Evolutionary conservation across 2,329 filamentous ascomycete species (phyloP).

Genomic region (Diaporthe amygdali): DNA sequence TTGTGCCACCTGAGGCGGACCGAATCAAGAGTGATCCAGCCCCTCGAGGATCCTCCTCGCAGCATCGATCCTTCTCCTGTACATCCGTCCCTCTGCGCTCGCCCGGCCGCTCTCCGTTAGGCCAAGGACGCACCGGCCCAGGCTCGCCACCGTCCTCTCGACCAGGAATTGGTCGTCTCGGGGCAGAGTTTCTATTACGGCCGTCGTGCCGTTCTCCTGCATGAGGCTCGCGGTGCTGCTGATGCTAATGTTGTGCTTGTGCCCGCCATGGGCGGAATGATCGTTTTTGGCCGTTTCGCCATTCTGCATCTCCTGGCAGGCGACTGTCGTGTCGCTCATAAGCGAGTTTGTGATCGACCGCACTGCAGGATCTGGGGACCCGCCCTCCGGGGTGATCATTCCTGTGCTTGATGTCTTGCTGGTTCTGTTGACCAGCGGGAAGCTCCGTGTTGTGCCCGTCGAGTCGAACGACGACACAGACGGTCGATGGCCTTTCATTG

Average conservation of each 20-base stretch:
- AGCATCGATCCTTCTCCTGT: slow-evolving; percentile 75
- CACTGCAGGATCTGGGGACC: slow-evolving; percentile 55
- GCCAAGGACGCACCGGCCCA: slow-evolving; percentile 65
- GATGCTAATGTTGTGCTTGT: slow-evolving; percentile 27
- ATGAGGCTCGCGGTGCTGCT: slow-evolving; percentile 23
- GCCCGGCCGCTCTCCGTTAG: slow-evolving; percentile 59
- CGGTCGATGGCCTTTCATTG: slow-evolving; percentile 53
- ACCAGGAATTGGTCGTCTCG: slow-evolving; percentile 66
- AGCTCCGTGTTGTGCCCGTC: slow-evolving; percentile 64
- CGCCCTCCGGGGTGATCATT: slow-evolving; percentile 50
- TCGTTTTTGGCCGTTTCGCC: slow-evolving; percentile 7
- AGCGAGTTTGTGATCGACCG: slow-evolving; percentile 53
- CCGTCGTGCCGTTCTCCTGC: slow-evolving; percentile 30
- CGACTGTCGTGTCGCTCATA: slow-evolving; percentile 52
- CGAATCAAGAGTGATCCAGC: slow-evolving; percentile 43
- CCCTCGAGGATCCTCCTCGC: slow-evolving; percentile 78
- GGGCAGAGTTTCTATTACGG: slow-evolving; percentile 51
- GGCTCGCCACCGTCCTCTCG: slow-evolving; percentile 62
- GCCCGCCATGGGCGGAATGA: background rate
- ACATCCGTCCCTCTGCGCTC: slow-evolving; percentile 64
- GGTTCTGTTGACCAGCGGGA: slow-evolving; percentile 62
- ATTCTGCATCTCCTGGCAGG: slow-evolving; percentile 38
- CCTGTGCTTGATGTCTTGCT: slow-evolving; percentile 47
- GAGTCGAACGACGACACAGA: slow-evolving; percentile 64
- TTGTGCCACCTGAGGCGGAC: background rate